Evolutionary conservation across 192 early-diverging fungal genomes (phyloP), one percentile per base, ranked within the genome.

Genomic region (Allomyces macrogynus): DNA sequence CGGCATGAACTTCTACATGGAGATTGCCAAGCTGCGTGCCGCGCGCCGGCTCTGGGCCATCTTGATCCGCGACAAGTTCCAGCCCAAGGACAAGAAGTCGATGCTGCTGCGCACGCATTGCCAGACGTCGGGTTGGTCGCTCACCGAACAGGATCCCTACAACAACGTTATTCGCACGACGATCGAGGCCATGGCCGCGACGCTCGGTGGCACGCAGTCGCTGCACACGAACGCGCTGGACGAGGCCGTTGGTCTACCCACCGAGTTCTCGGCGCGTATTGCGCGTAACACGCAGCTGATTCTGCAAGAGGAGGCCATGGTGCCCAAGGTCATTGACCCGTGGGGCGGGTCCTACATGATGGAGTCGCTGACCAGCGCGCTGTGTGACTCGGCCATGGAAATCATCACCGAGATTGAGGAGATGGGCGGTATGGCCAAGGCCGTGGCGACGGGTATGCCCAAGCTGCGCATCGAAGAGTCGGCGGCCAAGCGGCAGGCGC

Each of bases 1-100:
- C 40, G 90, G 89, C 5, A 92, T 92, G 90, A 92, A 91, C 79
- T 92, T 90, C 71, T 92, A 89, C 75, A 92, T 92, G 90, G 90
- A 92, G 73, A 86, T 92, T 62, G 90, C 90, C 26, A 92, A 92
- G 72, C 81, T 92, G 76, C 84, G 90, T 20, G 90, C 89, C 5
- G 90, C 86, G 3, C 80, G 90, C 20, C 78, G 87, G n/a, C 84
- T 92, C 9, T 92, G 89, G 89, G 86, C 90, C 11, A 67, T 73
- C 11, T 62, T 88, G 72, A 78, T 92, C 71, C 83, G 89, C 73
- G 80, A 89, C 67, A 89, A 88, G 65, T 92, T 92, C 68, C 61
- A 78, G n/a, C 87, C 90, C n/a, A 80, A 87, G 69, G 81, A 77
- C 67, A 67, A 82, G 64, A 91, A 90, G 71, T 86, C 82, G 61